Base-by-base conservation (phyloP, 1,139 yeast species). In the Scheffersomyces parashehatae region DNA sequence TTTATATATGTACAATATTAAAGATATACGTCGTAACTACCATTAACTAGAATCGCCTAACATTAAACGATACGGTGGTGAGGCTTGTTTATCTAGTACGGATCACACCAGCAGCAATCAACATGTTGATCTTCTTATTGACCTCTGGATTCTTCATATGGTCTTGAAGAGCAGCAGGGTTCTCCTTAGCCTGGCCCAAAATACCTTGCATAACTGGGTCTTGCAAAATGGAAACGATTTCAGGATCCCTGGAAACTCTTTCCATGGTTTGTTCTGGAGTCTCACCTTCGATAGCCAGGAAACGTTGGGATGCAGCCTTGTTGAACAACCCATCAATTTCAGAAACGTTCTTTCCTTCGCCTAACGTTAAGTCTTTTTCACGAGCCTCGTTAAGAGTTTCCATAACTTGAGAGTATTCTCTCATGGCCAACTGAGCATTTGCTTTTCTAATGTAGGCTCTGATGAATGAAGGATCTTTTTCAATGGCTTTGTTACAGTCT, bases 361-460 rank as follows among this genome's bases (percentile, higher is more conserved):
- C 82, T 36, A 73, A 60, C 53, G 83, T 86, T 38, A 76, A 65
- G 64, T 91, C 97, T 62, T 83, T 79, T 36, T 74, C 76, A 59
- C 95, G 85, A 11, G 97, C 99, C 28, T 64, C 77, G 44, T 82
- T 83, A 55, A 93, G 77, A 12, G 97, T 88, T 55, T 88, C 95
- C 64, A 88, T 77, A 48, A 91, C 89, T 58, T 82, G 79, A 45
- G 88, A 75, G 69, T 81, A 93, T 60, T 93, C 97, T 66, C 86
- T 86, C 82, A 89, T 88, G 37, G 95, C 91, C 64, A 90, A 79
- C 71, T 86, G 90, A 26, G 97, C 97, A 54, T 85, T 88, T 37
- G 99, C 99, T 76, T 93, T 95, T 72, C 99, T 85, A 54, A 95
- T 88, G 67, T 91, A 95, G 4, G 99, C 99, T 73, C 96, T 87